Evolutionary conservation across 495 filamentous ascomycete species (phyloP), one percentile per base, ranked within the genome.

Genomic region (Penicillium herquei): DNA sequence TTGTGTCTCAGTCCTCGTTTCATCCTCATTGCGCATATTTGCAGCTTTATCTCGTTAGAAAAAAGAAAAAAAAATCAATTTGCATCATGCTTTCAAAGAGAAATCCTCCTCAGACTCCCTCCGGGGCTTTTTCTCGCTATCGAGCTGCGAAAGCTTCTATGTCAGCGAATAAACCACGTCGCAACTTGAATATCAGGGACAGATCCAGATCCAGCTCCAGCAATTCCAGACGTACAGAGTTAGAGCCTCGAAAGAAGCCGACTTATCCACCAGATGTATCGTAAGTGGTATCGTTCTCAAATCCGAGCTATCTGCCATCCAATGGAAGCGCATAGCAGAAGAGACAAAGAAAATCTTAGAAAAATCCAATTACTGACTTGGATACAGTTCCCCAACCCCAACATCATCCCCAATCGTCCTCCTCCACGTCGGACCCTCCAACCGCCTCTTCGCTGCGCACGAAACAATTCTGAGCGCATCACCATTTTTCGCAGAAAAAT

Each of bases 361-460:
- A 26, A 26, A 42, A 42, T 16, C 16, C 7, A 6, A 2, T 30
- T 40, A 39, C 42, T 58, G 40, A 55, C 52, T 41, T 6, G 5
- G 17, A 40, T 31, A 47, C 10, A 50, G 52, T 11, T 59, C 37
- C 11, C 59, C 51, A 89, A 82, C 58, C 78, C 76, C 64, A 66
- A 83, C 62, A 83, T 81, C 64, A 41, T 87, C 88, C 12, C 78
- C 88, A 48, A 86, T 96, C 56, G 80, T 96, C 57, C 93, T 89
- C 47, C 78, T 96, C 58, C 78, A 83, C 59, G 84, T 96, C 61
- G 92, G 92, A 6, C 81, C 80, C 10, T 84, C 90, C 52, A 82
- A 87, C 62, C 83, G 90, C 14, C 87, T 95, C 67, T 97, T 97
- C 74, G 90, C 90, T 35, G 90, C 91, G 18, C 92, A 96, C 70